These are phyloP conservation scores for Flaveria linearis DNA, from an alignment of 129 eudicot species.

Conservation along the genomic window DNA sequence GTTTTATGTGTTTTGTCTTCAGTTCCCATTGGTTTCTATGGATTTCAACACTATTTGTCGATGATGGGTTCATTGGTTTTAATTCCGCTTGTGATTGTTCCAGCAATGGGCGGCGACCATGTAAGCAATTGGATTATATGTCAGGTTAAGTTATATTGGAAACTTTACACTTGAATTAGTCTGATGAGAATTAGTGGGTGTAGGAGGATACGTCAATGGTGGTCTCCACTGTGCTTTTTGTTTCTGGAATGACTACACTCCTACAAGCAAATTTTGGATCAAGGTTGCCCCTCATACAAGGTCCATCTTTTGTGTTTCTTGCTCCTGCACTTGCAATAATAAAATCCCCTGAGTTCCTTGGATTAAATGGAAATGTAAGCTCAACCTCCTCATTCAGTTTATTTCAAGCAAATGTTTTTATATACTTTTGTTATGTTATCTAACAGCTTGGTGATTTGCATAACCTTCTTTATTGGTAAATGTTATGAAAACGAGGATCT, in stretches of 20 bases:
- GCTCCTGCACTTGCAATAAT: constrained; percentile 96
- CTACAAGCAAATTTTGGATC: constrained; percentile 84
- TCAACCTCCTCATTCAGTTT: constrained; percentile 1
- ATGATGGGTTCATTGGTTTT: constrained; percentile 84
- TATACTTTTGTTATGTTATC: neutral
- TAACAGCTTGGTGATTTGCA: neutral
- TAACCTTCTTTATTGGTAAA: neutral
- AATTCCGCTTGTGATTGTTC: constrained; percentile 91
- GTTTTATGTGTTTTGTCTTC: constrained; percentile 35
- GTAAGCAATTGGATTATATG: constrained; percentile 54
- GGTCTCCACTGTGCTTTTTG: constrained; percentile 85
- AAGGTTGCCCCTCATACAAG: constrained; percentile 89
- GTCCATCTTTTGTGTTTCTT: constrained; percentile 91
- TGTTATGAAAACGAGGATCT: neutral
- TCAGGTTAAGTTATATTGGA: neutral
- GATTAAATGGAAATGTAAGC: constrained; percentile 81
- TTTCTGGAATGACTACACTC: constrained; percentile 90
- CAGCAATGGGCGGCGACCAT: constrained; percentile 93
- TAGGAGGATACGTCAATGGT: constrained; percentile 90
- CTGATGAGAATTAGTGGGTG: constrained; percentile 34
- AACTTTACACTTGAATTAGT: constrained; percentile 2
- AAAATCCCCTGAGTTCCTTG: constrained; percentile 84
- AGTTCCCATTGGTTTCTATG: constrained; percentile 92
- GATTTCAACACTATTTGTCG: constrained; percentile 84
- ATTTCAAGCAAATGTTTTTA: neutral